Percentiles rank a stretch among this genome's conserved stretches.
Conservation (phyloP, 352 stramenopile species). For the Phytophthora citrophthora region DNA sequence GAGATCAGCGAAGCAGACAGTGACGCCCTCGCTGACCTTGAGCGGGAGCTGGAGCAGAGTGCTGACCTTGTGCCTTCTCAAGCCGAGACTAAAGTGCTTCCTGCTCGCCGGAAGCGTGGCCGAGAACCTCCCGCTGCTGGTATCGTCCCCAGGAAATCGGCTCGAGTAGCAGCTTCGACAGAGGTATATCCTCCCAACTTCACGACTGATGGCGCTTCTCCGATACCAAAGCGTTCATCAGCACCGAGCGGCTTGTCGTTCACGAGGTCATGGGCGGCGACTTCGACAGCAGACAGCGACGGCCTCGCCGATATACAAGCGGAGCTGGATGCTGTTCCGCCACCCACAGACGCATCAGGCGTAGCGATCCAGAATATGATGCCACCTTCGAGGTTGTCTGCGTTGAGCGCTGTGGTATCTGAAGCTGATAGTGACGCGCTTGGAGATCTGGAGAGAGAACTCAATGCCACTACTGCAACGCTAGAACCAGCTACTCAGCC, state of each 20-base stretch:
- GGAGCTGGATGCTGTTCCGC: conserved; percentile 33
- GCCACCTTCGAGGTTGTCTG: conserved; percentile 17
- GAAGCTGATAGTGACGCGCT: conserved; percentile 41
- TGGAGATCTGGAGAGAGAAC: conserved; percentile 40
- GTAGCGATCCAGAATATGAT: not conserved
- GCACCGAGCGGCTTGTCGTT: conserved; percentile 19
- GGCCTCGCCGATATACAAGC: conserved; percentile 38
- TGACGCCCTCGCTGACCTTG: conserved; percentile 48
- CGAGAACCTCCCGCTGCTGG: conserved; percentile 3
- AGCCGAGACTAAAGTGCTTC: conserved; percentile 3
- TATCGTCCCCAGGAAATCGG: conserved; percentile 10
- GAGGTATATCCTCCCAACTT: not conserved
- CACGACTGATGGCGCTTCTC: not conserved
- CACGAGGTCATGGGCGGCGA: conserved; percentile 23
- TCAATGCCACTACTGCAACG: conserved; percentile 16
- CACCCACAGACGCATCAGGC: not conserved
- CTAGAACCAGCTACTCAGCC: not conserved
- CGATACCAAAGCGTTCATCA: conserved; percentile 11
- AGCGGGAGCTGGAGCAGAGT: conserved; percentile 51
- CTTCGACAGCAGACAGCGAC: conserved; percentile 36
- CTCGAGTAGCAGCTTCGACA: conserved; percentile 1
- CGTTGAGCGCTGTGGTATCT: conserved; percentile 26
- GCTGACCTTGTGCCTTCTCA: conserved; percentile 8
- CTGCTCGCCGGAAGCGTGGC: conserved; percentile 9
- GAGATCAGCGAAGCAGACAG: conserved; percentile 38